Percentiles rank a stretch among this genome's conserved stretches.
These are phyloP conservation scores for Aristolochia contorta DNA, from an alignment of 164 flowering plant genomes.

Conservation along the genomic window DNA sequence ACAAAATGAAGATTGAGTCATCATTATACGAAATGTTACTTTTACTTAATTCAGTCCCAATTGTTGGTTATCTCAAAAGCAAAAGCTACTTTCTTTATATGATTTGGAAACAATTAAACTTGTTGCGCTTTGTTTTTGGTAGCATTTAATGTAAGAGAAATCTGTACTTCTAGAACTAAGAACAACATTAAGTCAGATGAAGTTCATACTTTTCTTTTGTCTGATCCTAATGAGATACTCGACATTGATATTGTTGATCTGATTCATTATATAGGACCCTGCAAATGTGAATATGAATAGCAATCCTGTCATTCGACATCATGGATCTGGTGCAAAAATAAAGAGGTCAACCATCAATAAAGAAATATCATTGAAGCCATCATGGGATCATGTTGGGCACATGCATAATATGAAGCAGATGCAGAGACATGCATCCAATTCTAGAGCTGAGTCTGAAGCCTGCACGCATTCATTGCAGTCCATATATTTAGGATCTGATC, in stretches of 20 bases:
- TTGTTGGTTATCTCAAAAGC: no score
- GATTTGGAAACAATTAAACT: no score
- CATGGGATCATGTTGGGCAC: conserved; percentile 17
- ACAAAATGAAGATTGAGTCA: no score
- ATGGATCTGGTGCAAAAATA: conserved; percentile 76
- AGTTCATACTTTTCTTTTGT: no score
- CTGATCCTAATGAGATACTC: no score
- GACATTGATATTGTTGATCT: conserved; percentile 1
- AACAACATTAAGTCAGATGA: no score
- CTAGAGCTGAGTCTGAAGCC: conserved; percentile 15
- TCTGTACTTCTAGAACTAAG: no score
- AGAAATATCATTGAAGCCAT: conserved; percentile 12
- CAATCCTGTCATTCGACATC: conserved; percentile 21
- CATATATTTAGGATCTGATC: conserved; percentile 80
- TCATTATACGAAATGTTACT: no score
- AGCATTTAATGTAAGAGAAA: no score
- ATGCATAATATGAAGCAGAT: conserved; percentile 13
- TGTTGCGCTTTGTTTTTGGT: no score
- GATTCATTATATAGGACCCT: conserved; percentile 34
- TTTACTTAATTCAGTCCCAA: no score
- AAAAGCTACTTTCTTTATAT: no score
- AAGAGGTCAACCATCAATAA: conserved; percentile 48
- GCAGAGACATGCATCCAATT: conserved; percentile 14
- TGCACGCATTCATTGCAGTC: conserved; percentile 75
- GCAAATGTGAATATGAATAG: conserved; percentile 17